Conservation (phyloP, 2,329 filamentous ascomycete species). For the Ophiostoma quercus region DNA sequence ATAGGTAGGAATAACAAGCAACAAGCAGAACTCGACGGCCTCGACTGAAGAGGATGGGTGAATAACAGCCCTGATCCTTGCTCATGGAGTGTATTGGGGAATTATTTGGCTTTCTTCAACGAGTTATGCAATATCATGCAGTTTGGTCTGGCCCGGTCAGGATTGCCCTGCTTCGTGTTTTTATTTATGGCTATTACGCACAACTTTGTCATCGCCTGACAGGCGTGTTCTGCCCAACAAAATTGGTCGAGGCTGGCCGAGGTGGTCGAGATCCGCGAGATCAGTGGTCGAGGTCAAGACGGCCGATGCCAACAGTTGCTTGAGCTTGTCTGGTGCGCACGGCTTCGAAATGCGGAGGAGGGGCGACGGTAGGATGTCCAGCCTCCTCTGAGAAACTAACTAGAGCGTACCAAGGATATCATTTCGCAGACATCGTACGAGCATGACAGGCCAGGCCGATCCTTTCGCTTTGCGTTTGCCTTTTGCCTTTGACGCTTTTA, state of each 20-base stretch:
- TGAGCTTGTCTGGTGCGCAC: not conserved
- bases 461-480: not conserved
- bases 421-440: not conserved
- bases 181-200: not conserved
- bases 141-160: not conserved
- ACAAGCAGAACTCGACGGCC: not conserved
- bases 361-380: not conserved
- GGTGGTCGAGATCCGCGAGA: no score
- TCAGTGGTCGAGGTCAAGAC: no score
- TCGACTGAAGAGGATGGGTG: not conserved
- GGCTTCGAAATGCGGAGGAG: not conserved
- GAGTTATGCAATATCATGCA: not conserved
- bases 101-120: not conserved
- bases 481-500: not conserved
- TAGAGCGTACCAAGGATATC: conserved; percentile 5
- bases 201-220: not conserved
- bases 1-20: not conserved
- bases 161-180: not conserved
- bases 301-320: not conserved
- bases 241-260: not conserved
- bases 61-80: not conserved
- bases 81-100: not conserved
- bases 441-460: not conserved
- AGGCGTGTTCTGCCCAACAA: not conserved
- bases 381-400: not conserved